These are phyloP conservation scores for Schizonepeta tenuifolia DNA, from an alignment of 257 asterid genomes.

Conservation along the genomic window DNA sequence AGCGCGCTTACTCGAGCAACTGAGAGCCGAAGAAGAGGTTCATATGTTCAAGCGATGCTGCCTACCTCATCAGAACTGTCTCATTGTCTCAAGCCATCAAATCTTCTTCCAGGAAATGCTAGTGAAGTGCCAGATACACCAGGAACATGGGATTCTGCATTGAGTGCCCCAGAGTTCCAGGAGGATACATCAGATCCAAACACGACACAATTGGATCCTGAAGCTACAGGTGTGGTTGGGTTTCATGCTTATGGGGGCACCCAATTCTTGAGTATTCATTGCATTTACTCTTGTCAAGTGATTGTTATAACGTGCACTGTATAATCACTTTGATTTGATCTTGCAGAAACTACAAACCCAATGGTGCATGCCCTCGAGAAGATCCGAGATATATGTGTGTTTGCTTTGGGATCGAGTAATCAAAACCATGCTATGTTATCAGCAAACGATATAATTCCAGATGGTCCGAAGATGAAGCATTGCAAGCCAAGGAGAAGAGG, in stretches of 20 bases:
- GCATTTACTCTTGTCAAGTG: slow-evolving; percentile 2
- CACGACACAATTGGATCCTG: slow-evolving; percentile 46
- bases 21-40: slow-evolving; percentile 49
- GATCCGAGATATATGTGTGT: slow-evolving; percentile 58
- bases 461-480: slow-evolving; percentile 54
- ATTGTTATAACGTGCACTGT: slow-evolving; percentile 15
- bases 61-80: slow-evolving; percentile 43
- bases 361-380: slow-evolving; percentile 54
- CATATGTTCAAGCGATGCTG: slow-evolving; percentile 37
- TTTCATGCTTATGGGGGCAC: neutral
- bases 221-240: slow-evolving; percentile 44
- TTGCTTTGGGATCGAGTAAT: slow-evolving; percentile 44
- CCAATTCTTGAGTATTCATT: slow-evolving; percentile 11
- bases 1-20: slow-evolving; percentile 48
- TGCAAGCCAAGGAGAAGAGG: slow-evolving; percentile 64
- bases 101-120: slow-evolving; percentile 31
- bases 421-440: slow-evolving; percentile 40
- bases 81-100: slow-evolving; percentile 44
- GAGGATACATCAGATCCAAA: slow-evolving; percentile 50
- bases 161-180: slow-evolving; percentile 42
- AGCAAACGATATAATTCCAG: slow-evolving; percentile 39
- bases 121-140: slow-evolving; percentile 51
- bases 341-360: slow-evolving; percentile 47
- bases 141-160: slow-evolving; percentile 58
- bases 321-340: slow-evolving; percentile 18